These are phyloP conservation scores for Pontederia crassipes DNA, from an alignment of 176 grass and related monocot genomes.

Conservation along the genomic window DNA sequence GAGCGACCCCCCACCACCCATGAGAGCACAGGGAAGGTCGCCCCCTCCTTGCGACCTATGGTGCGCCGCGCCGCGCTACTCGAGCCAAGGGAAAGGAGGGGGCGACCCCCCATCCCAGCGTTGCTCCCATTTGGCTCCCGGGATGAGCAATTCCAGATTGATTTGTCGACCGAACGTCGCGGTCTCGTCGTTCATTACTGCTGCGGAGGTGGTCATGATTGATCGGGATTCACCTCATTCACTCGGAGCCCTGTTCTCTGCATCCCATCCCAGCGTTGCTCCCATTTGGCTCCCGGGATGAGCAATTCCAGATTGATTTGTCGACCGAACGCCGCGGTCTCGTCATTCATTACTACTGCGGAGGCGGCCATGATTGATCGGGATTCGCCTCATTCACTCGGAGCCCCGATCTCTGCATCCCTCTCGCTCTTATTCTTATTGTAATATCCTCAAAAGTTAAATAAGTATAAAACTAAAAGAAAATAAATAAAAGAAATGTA, in stretches of 20 bases:
- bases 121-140: too few species aligned
- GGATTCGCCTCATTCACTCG: slow-evolving; percentile 26
- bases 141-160: slow-evolving; percentile 24
- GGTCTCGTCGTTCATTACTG: slow-evolving; percentile 47
- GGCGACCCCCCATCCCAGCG: too few species aligned
- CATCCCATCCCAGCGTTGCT: too few species aligned
- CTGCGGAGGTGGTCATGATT: slow-evolving; percentile 21
- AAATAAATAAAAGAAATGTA: too few species aligned
- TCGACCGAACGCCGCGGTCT: slow-evolving; percentile 22
- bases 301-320: slow-evolving; percentile 36
- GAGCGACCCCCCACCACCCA: too few species aligned
- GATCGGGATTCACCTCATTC: slow-evolving; percentile 29
- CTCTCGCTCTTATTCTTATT: slow-evolving; percentile 29
- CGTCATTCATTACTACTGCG: slow-evolving; percentile 44
- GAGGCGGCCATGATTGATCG: slow-evolving; percentile 21
- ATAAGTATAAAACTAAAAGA: too few species aligned
- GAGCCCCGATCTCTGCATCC: slow-evolving; percentile 12
- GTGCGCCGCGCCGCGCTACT: too few species aligned
- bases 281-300: slow-evolving; percentile 46
- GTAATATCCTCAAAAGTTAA: too few species aligned
- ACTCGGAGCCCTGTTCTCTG: slow-evolving; percentile 11
- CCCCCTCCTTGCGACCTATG: too few species aligned
- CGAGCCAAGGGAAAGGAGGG: too few species aligned
- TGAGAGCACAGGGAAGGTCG: too few species aligned
- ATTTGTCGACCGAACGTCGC: slow-evolving; percentile 11